phyloP scores from a whole-genome alignment of 306 rosid genomes.

The Rosa chinensis region DNA sequence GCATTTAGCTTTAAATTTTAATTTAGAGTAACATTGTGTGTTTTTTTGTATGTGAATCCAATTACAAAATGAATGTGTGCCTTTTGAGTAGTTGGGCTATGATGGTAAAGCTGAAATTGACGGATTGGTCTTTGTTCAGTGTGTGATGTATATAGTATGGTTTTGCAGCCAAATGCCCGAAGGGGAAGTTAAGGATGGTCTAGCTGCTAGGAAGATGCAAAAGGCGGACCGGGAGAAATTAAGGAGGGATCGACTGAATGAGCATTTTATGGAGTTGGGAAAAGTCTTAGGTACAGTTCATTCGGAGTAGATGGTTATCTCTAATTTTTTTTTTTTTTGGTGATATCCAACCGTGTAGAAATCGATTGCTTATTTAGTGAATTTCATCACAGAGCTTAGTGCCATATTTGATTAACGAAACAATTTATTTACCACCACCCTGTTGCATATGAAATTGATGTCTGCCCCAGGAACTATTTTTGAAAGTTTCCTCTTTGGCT shows the following conservation, averaged over 20 bases:
- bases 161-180: slow-evolving; percentile 52
- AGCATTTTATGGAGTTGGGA: slow-evolving; percentile 74
- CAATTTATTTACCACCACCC: not conserved
- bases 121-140: not conserved
- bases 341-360: not conserved
- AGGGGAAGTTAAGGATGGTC: slow-evolving; percentile 55
- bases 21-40: not conserved
- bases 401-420: not conserved
- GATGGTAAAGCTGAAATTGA: not conserved
- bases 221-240: slow-evolving; percentile 91
- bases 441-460: not conserved
- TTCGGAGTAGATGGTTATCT: not conserved
- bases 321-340: not conserved
- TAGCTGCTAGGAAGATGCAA: slow-evolving; percentile 67
- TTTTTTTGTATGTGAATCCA: not conserved
- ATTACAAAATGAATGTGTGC: not conserved
- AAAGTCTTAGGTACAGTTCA: slow-evolving; percentile 52
- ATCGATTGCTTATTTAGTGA: not conserved
- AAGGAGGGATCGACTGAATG: slow-evolving; percentile 80
- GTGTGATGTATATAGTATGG: not conserved
- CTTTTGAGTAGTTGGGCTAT: no score
- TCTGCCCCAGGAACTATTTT: not conserved
- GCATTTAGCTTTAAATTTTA: not conserved
- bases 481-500: not conserved
- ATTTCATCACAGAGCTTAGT: not conserved